Evolutionary conservation across 225 moss, liverwort and hornwort genomes (phyloP), one percentile per base, ranked within the genome.

Genomic region (Pseudoscleropodium purum): DNA sequence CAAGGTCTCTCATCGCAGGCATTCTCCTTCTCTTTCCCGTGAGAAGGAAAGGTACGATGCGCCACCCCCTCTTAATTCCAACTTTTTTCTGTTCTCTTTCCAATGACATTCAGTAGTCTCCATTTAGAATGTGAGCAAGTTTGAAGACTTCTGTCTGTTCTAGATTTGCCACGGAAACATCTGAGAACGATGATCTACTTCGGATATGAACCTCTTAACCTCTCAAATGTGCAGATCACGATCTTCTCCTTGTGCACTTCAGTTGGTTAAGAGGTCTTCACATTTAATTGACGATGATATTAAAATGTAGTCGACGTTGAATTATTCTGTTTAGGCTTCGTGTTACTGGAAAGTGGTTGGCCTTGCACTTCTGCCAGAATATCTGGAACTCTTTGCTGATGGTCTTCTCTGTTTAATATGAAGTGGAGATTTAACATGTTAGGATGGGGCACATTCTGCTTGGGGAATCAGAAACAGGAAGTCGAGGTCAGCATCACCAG

Each of bases 1-100:
- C 97, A 98, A 97, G 97, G 95, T 96, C 95, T 98, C 98, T 95
- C 98, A 95, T 97, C 98, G 98, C 98, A 98, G 98, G 98, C 96
- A 97, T 95, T 96, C 98, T 92, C 96, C 97, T 96, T 98, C 97
- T 98, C 98, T 97, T 98, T 98, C 97, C 96, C 97, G 97, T 98
- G 98, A 96, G 92, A 96, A 94, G 90, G 98, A 97, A 92, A 97
- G 98, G 98, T 98, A 98, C 96, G 95, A 95, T 92, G 94, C 88
- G 97, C 95, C 95, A 96, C 93, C 91, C 93, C 91, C 91, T 93
- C 93, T 92, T 93, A 91, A 87, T 92, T 88, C 64, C 76, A 88
- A 84, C 41, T 64, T 75, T 67, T 83, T 47, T 75, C 67, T 47
- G 79, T 39, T 89, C 49, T 78, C 87, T 75, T 88, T 81, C 79